A percentile compares a stretch with the other conserved stretches of the same genome.
Evolutionary conservation across 73 alveolate species (phyloP).

Genomic region (Chromera velia): DNA sequence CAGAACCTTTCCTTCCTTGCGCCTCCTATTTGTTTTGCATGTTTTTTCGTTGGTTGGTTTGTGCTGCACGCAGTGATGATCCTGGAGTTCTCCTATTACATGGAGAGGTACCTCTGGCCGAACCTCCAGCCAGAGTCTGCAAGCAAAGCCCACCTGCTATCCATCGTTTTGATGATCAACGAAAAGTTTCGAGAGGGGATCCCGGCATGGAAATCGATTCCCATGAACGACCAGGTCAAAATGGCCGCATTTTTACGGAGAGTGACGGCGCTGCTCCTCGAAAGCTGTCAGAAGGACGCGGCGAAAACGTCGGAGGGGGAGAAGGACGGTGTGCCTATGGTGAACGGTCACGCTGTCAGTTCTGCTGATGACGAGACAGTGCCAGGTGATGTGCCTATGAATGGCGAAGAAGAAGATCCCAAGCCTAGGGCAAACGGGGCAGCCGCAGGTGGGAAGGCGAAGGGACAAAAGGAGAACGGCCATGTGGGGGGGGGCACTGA

Average conservation of each 20-base stretch:
- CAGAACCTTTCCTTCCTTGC: background rate
- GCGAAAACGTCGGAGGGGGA: background rate
- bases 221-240: background rate
- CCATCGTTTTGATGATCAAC: conserved; percentile 35
- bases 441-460: background rate
- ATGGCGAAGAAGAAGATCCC: background rate
- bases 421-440: background rate
- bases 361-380: background rate
- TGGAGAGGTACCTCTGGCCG: conserved; percentile 40
- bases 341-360: background rate
- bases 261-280: background rate
- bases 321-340: background rate
- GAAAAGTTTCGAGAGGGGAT: conserved; percentile 12
- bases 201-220: background rate
- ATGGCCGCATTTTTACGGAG: background rate
- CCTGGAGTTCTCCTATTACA: conserved; percentile 24
- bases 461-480: background rate
- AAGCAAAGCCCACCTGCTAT: conserved; percentile 15
- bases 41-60: background rate
- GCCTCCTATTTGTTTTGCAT: background rate
- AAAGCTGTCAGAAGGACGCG: background rate
- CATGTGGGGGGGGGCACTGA: background rate
- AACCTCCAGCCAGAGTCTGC: conserved; percentile 1
- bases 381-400: background rate
- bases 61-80: background rate